Evolutionary conservation across 139 green algal species (phyloP).

Genomic region (Choricystis sp.): DNA sequence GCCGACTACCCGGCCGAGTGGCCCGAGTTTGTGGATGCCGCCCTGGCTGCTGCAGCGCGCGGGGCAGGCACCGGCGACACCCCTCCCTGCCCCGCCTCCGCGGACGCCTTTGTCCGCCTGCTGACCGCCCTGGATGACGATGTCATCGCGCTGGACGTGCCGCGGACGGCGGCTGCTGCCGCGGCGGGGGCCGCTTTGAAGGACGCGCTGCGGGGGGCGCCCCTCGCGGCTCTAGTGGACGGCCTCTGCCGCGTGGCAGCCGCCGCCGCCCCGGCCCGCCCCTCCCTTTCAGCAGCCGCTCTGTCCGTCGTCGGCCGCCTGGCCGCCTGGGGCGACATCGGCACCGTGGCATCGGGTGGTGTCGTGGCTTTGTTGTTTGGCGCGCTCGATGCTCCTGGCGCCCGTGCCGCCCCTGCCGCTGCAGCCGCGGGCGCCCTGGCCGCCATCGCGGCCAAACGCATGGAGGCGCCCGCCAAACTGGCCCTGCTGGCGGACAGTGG

Average conservation of each 20-base stretch:
- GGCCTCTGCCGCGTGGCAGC: neutral
- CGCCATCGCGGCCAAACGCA: conserved; percentile 71
- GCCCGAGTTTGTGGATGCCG: conserved; percentile 74
- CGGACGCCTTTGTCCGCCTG: conserved; percentile 70
- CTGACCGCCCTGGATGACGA: conserved; percentile 78
- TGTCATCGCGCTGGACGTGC: conserved; percentile 76
- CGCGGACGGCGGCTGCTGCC: conserved; percentile 48
- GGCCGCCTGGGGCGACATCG: conserved; percentile 89
- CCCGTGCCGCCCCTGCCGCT: conserved; percentile 1
- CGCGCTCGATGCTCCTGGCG: neutral
- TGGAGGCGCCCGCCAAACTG: conserved; percentile 69
- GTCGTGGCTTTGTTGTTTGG: conserved; percentile 42
- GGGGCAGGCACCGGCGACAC: neutral
- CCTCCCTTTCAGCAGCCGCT: conserved; percentile 38
- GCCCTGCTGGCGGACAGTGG: conserved; percentile 48
- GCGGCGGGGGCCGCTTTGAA: conserved; percentile 75
- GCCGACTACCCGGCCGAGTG: conserved; percentile 66
- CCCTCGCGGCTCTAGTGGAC: conserved; percentile 59
- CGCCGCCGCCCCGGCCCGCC: neutral
- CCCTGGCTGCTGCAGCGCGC: conserved; percentile 57
- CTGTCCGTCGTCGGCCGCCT: conserved; percentile 55
- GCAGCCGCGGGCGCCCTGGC: conserved; percentile 53
- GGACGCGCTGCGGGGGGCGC: conserved; percentile 82
- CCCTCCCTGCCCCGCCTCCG: conserved; percentile 9
- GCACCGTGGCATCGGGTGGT: conserved; percentile 65